A percentile compares a stretch with the other conserved stretches of the same genome.
phyloP scores from a whole-genome alignment of 306 rosid species.

The Cucumis cinereus region DNA sequence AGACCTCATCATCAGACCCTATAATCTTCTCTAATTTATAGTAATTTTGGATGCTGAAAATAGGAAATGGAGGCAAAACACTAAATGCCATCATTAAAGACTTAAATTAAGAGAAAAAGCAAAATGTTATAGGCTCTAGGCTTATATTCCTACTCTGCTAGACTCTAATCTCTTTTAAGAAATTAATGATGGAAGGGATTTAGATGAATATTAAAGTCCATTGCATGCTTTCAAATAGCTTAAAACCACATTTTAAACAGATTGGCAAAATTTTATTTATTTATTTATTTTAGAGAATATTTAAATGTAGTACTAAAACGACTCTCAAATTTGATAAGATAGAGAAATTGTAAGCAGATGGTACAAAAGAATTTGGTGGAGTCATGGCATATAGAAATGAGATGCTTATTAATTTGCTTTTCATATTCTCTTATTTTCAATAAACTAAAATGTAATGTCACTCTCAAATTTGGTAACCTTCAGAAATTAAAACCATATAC shows the following conservation, averaged over 20 bases:
- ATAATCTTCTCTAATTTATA: not conserved
- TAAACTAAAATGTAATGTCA: not conserved
- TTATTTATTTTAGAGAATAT: not conserved
- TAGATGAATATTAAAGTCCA: no score
- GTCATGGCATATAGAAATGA: not conserved
- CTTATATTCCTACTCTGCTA: not conserved
- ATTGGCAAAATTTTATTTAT: no score
- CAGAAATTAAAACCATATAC: not conserved
- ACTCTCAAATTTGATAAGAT: not conserved
- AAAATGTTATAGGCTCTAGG: not conserved
- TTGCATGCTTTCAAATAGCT: no score
- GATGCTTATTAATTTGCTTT: not conserved
- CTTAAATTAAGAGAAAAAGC: not conserved
- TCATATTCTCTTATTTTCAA: not conserved
- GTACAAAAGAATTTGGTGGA: not conserved
- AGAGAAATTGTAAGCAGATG: not conserved
- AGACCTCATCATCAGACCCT: not conserved
- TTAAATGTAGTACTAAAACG: no score
- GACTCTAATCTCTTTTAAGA: not conserved
- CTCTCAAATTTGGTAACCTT: not conserved
- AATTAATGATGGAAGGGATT: no score
- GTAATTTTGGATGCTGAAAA: not conserved
- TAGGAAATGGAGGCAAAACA: not conserved
- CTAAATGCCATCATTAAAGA: not conserved
- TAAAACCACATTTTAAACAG: no score